Evolutionary conservation across 2,329 filamentous ascomycete species (phyloP), one percentile per base, ranked within the genome.

Genomic region (Geosmithia putterillii): DNA sequence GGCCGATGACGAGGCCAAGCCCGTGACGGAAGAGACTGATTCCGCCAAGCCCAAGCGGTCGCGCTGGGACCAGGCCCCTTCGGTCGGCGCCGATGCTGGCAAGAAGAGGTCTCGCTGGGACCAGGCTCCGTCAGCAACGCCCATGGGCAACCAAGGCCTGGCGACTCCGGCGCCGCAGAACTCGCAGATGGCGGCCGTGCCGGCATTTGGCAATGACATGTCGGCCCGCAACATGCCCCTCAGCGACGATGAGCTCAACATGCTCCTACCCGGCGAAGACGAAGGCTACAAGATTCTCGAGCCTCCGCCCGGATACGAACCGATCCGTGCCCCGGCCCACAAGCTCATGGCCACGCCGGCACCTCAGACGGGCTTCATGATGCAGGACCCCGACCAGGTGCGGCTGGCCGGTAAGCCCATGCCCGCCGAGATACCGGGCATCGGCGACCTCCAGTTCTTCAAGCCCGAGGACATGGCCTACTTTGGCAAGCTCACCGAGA

Each of bases 381-480:
- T 95, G 79, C 92, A 96, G 59, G 88, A 98, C 52, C 86, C 88
- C 8, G 88, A 94, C 52, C 88, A 85, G 57, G 79, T 81, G 46
- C 78, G 87, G 50, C 70, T 85, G 41, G 78, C 90, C 57, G 87
- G 88, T 51, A 94, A 94, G 65, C 86, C 94, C 52, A 78, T 96
- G 54, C 87, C 90, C 8, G 94, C 87, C 4, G 90, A 96, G 57
- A 95, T 98, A 34, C 89, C 92, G 3, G 92, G 92, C 35, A 88
- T 98, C 41, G 89, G 89, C 35, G 92, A 98, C 60, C 67, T 98
- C 42, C 89, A 95, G 52, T 98, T 96, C 61, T 95, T 98, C 74
- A 98, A 98, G 66, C 79, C 88, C 2, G 92, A 98, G 61, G 92
- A 98, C 62, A 95, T 96, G 88, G 82, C 86, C 35, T 98, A 98